Percentiles rank a stretch among this genome's conserved stretches.
phyloP scores from a whole-genome alignment of 805 yeast genomes.

The Lachancea mirantina region DNA sequence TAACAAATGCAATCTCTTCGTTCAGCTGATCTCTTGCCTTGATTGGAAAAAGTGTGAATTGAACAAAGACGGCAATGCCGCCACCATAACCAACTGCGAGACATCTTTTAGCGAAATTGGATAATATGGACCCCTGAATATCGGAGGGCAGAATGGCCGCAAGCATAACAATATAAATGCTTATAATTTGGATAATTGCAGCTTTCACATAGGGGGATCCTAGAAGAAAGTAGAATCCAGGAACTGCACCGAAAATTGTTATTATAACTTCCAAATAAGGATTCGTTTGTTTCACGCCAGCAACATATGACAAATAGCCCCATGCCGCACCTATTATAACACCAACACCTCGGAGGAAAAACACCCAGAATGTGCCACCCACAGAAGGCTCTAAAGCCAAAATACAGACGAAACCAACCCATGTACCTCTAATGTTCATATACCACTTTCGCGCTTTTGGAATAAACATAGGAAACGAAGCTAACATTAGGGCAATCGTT shows the following conservation, averaged over 20 bases:
- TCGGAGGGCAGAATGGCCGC: constrained; percentile 37
- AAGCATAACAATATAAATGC: constrained; percentile 40
- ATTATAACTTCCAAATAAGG: constrained; percentile 38
- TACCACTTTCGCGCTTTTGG: constrained; percentile 45
- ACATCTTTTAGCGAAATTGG: constrained; percentile 44
- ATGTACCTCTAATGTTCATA: constrained; percentile 39
- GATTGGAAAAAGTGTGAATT: constrained; percentile 39
- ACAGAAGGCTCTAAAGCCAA: constrained; percentile 44
- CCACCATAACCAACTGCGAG: constrained; percentile 47
- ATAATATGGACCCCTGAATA: constrained; percentile 34
- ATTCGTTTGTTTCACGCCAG: constrained; percentile 36
- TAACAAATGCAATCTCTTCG: constrained; percentile 35
- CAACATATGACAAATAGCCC: constrained; percentile 42
- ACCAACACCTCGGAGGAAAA: constrained; percentile 42
- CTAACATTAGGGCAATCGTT: constrained; percentile 38
- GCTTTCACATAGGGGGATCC: constrained; percentile 46
- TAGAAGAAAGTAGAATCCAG: constrained; percentile 40
- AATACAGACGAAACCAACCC: constrained; percentile 50
- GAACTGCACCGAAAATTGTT: constrained; percentile 37
- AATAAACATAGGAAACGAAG: constrained; percentile 45
- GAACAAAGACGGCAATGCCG: constrained; percentile 39
- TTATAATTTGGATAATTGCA: constrained; percentile 42
- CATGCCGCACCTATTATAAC: constrained; percentile 42
- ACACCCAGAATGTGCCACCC: constrained; percentile 44
- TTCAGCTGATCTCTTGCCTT: constrained; percentile 41